These are phyloP conservation scores for Grigorovia transvaalensis DNA, from an alignment of 805 yeast genomes.

Conservation along the genomic window DNA sequence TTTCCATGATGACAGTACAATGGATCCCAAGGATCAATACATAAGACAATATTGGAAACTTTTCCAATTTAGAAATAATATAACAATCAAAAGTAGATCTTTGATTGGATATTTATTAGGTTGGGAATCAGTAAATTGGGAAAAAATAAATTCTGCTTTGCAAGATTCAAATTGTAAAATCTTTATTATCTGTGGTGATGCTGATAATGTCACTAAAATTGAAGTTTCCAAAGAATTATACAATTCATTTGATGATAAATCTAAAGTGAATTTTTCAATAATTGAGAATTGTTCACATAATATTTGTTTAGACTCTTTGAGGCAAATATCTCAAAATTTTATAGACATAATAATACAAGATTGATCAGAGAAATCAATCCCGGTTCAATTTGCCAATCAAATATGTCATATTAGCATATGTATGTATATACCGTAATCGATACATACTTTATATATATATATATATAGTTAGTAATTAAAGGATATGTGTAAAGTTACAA, in stretches of 20 bases:
- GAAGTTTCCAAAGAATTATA: constrained; percentile 6
- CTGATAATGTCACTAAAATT: constrained; percentile 19
- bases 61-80: constrained; percentile 23
- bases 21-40: constrained; percentile 3
- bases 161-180: constrained; percentile 1
- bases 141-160: constrained; percentile 1
- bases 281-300: constrained; percentile 21
- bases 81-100: constrained; percentile 22
- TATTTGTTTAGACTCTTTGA: constrained; percentile 20
- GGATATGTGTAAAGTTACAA: not conserved
- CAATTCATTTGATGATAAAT: constrained; percentile 2
- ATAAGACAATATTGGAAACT: constrained; percentile 15
- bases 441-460: not conserved
- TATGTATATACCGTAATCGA: not conserved
- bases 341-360: not conserved
- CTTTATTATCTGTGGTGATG: constrained; percentile 16
- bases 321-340: constrained; percentile 6
- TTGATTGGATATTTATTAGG: constrained; percentile 23
- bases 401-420: not conserved
- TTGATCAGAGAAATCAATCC: no score
- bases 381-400: no score
- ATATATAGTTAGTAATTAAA: not conserved
- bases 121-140: constrained; percentile 24
- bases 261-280: constrained; percentile 5
- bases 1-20: constrained; percentile 8